Base-by-base conservation (phyloP, 2,329 filamentous ascomycete species). In the Colletotrichum navitas region DNA sequence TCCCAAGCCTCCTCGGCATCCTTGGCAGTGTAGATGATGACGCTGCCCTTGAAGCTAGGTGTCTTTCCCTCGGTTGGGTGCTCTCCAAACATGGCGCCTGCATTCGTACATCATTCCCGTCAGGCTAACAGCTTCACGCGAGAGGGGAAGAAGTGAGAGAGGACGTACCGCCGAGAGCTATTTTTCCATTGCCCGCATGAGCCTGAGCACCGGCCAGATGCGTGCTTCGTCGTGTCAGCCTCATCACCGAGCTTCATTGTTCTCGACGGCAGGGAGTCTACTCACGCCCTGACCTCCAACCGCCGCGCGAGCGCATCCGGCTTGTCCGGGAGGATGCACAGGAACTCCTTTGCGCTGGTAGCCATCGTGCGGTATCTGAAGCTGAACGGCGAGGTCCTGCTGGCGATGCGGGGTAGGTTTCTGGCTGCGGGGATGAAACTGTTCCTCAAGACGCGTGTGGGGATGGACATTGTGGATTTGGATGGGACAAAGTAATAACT, bases 281-380 rank as follows among this genome's bases (percentile, higher is more conserved):
- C 68, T 64, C 66, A 71, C 68, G 68, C 32, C 18, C 68, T 29
- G 11, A 71, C 66, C 47, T 68, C 68, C 58, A 71, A 12, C 5
- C 68, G 68, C 52, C 36, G 54, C 26, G 68, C 59, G 21, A 71
- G 68, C 59, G 65, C 59, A n/a, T 71, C 65, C 16, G 68, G 65
- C 68, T 71, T 71, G 12, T 71, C 68, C 52, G 68, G 68, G n/a
- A 71, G 65, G 68, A 71, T 71, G 68, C 68, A 71, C 43, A 71
- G 54, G 39, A 71, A 71, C 58, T 71, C 68, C 64, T 71, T 71
- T 2, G 41, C 47, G 3, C 55, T 49, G 63, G 68, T 71, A 21
- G 68, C 68, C 68, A 71, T 71, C 21, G 65, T 71, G 59, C 68
- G 59, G 32, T 51, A 32, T 18, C 34, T 34, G 34, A 62, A 36